Evolutionary conservation across 495 filamentous ascomycete species (phyloP).

Genomic region (Xylaria cubensis): DNA sequence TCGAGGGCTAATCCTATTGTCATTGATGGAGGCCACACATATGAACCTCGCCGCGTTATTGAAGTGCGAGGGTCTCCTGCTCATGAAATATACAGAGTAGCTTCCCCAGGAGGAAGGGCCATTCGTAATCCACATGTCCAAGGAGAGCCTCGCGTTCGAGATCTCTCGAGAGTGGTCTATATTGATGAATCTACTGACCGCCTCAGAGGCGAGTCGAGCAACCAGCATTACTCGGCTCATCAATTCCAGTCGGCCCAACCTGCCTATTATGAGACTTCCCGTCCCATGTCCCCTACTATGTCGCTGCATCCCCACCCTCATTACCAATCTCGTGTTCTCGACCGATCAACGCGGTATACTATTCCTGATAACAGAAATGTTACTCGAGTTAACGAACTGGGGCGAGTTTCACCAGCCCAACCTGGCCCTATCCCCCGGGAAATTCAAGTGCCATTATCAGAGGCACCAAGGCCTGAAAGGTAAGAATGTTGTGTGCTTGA

Average conservation of each 20-base stretch:
- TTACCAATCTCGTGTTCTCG: conserved; percentile 12
- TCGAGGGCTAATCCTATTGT: conserved; percentile 35
- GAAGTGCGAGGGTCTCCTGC: conserved; percentile 32
- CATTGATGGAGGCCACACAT: conserved; percentile 27
- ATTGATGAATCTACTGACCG: conserved; percentile 27
- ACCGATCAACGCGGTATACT: background rate
- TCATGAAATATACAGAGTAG: conserved; percentile 22
- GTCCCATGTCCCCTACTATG: conserved; percentile 2
- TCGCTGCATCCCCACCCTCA: conserved; percentile 2
- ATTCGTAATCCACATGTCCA: conserved; percentile 25
- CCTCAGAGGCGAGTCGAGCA: conserved; percentile 22
- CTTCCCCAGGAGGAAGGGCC: conserved; percentile 13
- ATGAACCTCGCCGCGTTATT: conserved; percentile 35
- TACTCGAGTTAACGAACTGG: background rate
- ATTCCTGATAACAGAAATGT: conserved; percentile 7
- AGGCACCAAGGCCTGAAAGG: conserved; percentile 14
- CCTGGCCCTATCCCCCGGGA: background rate
- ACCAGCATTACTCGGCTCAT: conserved; percentile 22
- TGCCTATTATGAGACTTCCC: conserved; percentile 24
- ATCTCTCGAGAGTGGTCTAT: conserved; percentile 29
- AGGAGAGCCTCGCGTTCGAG: conserved; percentile 27
- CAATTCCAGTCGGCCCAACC: conserved; percentile 11
- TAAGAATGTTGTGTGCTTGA: background rate
- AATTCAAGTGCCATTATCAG: conserved; percentile 12
- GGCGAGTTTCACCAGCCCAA: background rate